Base-by-base conservation (phyloP, 2,329 filamentous ascomycete species). In the Helminthosporium solani region DNA sequence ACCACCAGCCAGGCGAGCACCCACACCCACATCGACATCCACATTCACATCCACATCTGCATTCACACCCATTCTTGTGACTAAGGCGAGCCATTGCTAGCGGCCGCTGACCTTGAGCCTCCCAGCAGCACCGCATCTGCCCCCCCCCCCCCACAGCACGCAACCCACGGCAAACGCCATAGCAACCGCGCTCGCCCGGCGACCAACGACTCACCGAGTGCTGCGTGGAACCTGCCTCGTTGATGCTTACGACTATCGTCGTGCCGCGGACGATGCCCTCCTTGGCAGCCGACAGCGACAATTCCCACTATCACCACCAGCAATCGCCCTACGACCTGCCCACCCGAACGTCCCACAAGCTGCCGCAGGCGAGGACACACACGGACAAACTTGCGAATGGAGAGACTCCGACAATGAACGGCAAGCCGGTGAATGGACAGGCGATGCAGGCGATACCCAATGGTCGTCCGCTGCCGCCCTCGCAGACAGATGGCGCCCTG, bases 191-290 rank as follows among this genome's bases (percentile, higher is more conserved):
- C 53, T 42, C 51, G 23, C 20, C 38, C 27, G 16, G 28, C 31
- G 33, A 34, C 39, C 39, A 15, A 20, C 42, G 36, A 46, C 37
- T n/a, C n/a, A n/a, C n/a, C n/a, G n/a, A n/a, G n/a, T n/a, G n/a
- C n/a, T 59, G 58, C 56, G 57, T 52, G 48, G 57, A 56, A 53
- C 49, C 59, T 53, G 57, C 53, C 47, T 60, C 58, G 47, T 58
- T 60, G 57, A 61, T 60, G 61, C 59, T 60, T 53, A 57, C 65
- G 44, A 62, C 61, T 44, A 54, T 63, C 52, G 57, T 67, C 63
- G 63, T 64, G 58, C 64, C 59, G 51, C 64, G 60, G 57, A 69
- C 67, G 55, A 80, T 80, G 78, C 76, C 78, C 67, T 74, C 73
- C 55, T 71, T 76, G 65, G 64, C 75, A 64, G 67, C 73, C 62